Evolutionary conservation across 768 basidiomycete species (phyloP), one percentile per base, ranked within the genome.

Genomic region (Panellus pusillus): DNA sequence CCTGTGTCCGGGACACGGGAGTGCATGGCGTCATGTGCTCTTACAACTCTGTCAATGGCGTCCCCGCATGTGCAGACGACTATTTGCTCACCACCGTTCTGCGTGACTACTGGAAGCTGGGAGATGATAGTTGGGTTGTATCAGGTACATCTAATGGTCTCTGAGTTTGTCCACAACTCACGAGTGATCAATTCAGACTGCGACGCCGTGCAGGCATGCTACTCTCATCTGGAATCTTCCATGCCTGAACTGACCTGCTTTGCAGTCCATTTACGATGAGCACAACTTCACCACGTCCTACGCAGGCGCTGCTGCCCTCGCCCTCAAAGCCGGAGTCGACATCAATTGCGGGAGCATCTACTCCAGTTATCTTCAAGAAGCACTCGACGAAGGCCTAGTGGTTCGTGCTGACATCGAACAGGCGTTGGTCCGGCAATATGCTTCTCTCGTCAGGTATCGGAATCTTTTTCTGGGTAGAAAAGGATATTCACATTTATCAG

Each of bases 1-100:
- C 68, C 47, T 83, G 81, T 61, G 81, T 81, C 15, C 72, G 81
- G 40, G 83, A 84, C 59, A 80, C 81, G 15, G 79, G 80, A 60
- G 51, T 42, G 1, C 44, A 36, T 37, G 18, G 47, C 2, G 56
- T 57, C 7, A 59, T 59, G 58, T 54, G 52, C 36, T 38, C 70
- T 77, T 84, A 83, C 61, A 84, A 83, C 54, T 75, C 81, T 17
- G 78, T 84, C 27, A 83, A 83, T 51, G 82, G 82, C 3, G 65
- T 83, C 19, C 82, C 82, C 2, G 70, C 79, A 0, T 84, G 82
- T 58, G 81, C 80, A 17, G 78, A 73, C 61, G 68, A 71, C 1
- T 83, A 78, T 60, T 68, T 83, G 24, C 70, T 84, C n/a, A 77
- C 79, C 58, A 69, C 70, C 31, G 63, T 84, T 24, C 64, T 82